phyloP scores from a whole-genome alignment of 768 basidiomycete genomes.

The Mycena latifolia region DNA sequence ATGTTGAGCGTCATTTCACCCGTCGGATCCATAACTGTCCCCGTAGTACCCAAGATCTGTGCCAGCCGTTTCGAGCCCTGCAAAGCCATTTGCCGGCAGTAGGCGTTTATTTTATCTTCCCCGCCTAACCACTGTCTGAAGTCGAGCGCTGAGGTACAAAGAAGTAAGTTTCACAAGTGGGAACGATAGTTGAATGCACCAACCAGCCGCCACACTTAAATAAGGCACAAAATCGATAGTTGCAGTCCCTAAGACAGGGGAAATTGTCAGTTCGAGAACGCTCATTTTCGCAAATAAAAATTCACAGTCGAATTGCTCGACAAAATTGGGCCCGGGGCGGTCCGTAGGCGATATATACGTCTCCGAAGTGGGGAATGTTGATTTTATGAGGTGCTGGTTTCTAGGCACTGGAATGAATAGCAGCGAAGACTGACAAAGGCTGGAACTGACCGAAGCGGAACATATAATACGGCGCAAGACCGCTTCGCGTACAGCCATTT shows the following conservation, averaged over 20 bases:
- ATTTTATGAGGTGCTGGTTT: constrained; percentile 72
- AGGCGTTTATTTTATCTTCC: constrained; percentile 79
- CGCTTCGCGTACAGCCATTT: constrained; percentile 88
- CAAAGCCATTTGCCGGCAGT: constrained; percentile 79
- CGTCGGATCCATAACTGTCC: constrained; percentile 66
- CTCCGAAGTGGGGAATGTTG: constrained; percentile 69
- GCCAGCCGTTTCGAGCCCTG: constrained; percentile 75
- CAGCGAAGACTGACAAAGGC: background rate
- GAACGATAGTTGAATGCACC: constrained; percentile 12
- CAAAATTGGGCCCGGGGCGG: constrained; percentile 51
- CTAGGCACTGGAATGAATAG: constrained; percentile 46
- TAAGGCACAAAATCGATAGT: constrained; percentile 65
- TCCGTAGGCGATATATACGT: constrained; percentile 61
- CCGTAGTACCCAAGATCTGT: constrained; percentile 70
- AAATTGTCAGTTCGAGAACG: background rate
- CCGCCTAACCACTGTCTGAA: constrained; percentile 88
- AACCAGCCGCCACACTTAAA: constrained; percentile 65
- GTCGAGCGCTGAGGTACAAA: constrained; percentile 66
- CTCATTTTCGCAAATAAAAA: background rate
- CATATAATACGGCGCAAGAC: constrained; percentile 78
- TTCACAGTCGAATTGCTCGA: constrained; percentile 57
- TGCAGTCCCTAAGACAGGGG: constrained; percentile 60
- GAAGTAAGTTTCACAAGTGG: background rate
- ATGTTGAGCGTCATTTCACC: constrained; percentile 79
- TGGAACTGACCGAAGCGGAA: constrained; percentile 63